A percentile compares a stretch with the other conserved stretches of the same genome.
phyloP scores from a whole-genome alignment of 768 basidiomycete species.

The Calocybe indica region DNA sequence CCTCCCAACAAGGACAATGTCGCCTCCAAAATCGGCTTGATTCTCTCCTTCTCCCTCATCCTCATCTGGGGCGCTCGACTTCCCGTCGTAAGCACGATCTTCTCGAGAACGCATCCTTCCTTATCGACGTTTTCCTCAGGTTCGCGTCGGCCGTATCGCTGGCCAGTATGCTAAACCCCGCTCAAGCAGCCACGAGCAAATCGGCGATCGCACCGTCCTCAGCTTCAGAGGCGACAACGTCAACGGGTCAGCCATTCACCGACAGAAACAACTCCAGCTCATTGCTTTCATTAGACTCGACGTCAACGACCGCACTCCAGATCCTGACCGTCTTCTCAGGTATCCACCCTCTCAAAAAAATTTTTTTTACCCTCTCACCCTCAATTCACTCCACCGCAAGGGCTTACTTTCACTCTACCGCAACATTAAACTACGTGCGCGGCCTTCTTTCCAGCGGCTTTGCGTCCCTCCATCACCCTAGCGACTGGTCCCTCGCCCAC shows the following conservation, averaged over 20 bases:
- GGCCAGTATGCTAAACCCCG: slow-evolving; percentile 97
- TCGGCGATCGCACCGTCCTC: slow-evolving; percentile 69
- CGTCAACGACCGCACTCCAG: slow-evolving; percentile 75
- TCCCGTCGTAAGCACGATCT: slow-evolving; percentile 63
- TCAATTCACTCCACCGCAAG: slow-evolving; percentile 27
- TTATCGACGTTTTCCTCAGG: slow-evolving; percentile 28
- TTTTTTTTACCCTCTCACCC: not conserved
- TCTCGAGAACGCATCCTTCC: slow-evolving; percentile 1
- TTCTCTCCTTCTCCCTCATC: slow-evolving; percentile 92
- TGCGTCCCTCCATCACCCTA: slow-evolving; percentile 86
- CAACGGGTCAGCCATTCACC: slow-evolving; percentile 60
- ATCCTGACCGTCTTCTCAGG: slow-evolving; percentile 87
- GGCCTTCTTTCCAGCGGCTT: slow-evolving; percentile 88
- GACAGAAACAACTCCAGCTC: slow-evolving; percentile 9
- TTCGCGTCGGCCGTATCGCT: slow-evolving; percentile 86
- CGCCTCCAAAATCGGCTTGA: slow-evolving; percentile 81
- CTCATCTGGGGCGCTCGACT: slow-evolving; percentile 90
- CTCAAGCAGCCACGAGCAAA: slow-evolving; percentile 73
- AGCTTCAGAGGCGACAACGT: slow-evolving; percentile 98
- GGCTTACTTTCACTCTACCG: slow-evolving; percentile 93
- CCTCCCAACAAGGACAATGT: slow-evolving; percentile 63
- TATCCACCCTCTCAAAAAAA: slow-evolving; percentile 16
- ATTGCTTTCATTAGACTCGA: slow-evolving; percentile 41
- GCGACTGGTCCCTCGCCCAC: slow-evolving; percentile 88
- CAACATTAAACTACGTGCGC: slow-evolving; percentile 91